Evolutionary conservation across 371 early-diverging fungal genomes (phyloP), one percentile per base, ranked within the genome.

Genomic region (Mortierella sp.): DNA sequence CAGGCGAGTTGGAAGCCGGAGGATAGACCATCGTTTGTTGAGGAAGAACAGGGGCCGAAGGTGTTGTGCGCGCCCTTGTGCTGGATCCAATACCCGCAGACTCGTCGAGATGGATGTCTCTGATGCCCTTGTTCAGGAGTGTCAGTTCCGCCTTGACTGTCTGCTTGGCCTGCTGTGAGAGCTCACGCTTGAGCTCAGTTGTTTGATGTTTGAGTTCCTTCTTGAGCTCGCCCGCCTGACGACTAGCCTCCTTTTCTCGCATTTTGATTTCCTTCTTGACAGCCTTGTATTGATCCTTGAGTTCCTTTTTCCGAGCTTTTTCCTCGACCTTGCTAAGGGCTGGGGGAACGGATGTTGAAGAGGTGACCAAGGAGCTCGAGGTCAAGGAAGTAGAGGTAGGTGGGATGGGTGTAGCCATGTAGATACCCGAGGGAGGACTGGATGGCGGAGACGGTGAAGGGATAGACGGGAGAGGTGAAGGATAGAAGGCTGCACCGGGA

Each of bases 171-270:
- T 69, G 69, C 13, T 53, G 57, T 1, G 54, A 43, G 18, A 69
- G 45, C 8, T 62, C 69, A 14, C 53, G 31, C 47, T 62, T 69
- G 28, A 69, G 39, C 18, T 42, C 61, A 3, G 24, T 34, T 14
- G 60, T 53, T 21, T 66, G 67, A 14, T 47, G 31, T 41, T 62
- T 69, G 28, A 69, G 39, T 18, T 42, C 67, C 13, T 1, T 19
- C 24, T 39, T 41, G 45, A 58, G n/a, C 26, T 38, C 19, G 18
- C 12, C 1, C 12, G 50, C 50, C 12, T 64, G 43, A 38, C 31
- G 26, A 5, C 50, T 23, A 2, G 19, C 34, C 8, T 16, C 23
- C n/a, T 28, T 54, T 9, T 39, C 8, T 2, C 23, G 34, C 41
- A 5, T 19, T 18, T 41, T 52, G 41, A 18, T 21, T 26, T 56